Evolutionary conservation across 139 green algal genomes (phyloP), one percentile per base, ranked within the genome.

Genomic region (Ettlia oleoabundans): DNA sequence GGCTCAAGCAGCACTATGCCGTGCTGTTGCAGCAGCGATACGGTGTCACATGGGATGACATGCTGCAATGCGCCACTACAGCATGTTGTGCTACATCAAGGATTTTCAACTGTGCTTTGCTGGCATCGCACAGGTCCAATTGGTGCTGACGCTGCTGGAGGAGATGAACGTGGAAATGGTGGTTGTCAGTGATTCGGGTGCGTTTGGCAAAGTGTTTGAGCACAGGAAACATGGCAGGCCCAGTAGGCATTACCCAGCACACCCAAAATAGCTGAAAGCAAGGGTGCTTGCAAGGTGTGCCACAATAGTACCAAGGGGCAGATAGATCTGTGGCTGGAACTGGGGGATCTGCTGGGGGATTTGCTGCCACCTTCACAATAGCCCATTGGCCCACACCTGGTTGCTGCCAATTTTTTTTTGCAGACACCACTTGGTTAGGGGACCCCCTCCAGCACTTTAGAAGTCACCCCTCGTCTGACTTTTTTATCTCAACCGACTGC

Each of bases 401-500:
- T 32, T 67, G 21, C 58, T 21, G 13, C 58, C n/a, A n/a, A n/a
- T 32, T n/a, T 15, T 37, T 15, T 32, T 15, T 10, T 24, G 33
- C 51, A 66, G 72, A 79, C 72, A 79, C 72, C 0, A 24, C 40
- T 0, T 79, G 72, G 72, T 24, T 67, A 33, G 28, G 37, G 24
- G 77, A 84, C 69, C 83, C 83, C 30, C 22, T 32, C 0, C 28
- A 43, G 40, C 76, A 81, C 58, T 52, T 84, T 19, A 13, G 2
- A 1, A 28, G 55, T 24, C 53, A 80, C 51, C 65, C 75, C 33
- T 32, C 43, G 7, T 43, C 78, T 24, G 83, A 87, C 58, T 63
- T 74, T 22, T 62, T 82, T 42, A 80, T 76, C 32, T 84, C 76
- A 37, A 87, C 76, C 7, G 83, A 87, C 76, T 83, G 76, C 67